Evolutionary conservation across 345 rosid genomes (phyloP).

Genomic region (Dipteronia sinensis): DNA sequence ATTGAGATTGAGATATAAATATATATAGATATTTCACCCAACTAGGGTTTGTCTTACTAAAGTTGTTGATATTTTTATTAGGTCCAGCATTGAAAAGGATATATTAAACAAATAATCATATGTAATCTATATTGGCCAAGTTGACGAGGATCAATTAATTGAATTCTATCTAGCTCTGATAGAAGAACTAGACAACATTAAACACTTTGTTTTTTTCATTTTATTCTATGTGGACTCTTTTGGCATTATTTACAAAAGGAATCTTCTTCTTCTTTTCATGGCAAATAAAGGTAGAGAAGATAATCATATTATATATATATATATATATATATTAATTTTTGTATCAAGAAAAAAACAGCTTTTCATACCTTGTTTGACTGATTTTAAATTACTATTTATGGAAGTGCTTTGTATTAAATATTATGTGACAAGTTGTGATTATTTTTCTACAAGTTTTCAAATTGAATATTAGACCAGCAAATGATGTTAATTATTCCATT

Average conservation of each 20-base stretch:
- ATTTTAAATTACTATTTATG: neutral
- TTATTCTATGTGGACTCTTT: constrained; percentile 14
- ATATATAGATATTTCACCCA: constrained; percentile 5
- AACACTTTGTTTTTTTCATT: neutral
- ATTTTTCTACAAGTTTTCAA: neutral
- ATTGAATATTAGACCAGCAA: neutral
- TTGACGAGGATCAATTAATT: constrained; percentile 20
- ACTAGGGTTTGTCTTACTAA: constrained; percentile 14
- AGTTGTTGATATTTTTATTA: neutral
- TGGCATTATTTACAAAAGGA: constrained; percentile 22
- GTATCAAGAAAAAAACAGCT: neutral
- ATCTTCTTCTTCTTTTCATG: neutral
- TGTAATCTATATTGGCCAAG: constrained; percentile 17
- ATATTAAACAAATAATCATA: constrained; percentile 13
- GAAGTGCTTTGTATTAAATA: neutral
- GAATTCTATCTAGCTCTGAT: neutral
- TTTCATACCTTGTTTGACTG: constrained; percentile 18
- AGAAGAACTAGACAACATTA: neutral
- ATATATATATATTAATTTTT: neutral
- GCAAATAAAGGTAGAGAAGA: neutral
- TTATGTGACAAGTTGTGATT: neutral
- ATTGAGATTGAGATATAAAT: neutral
- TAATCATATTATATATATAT: too few species aligned
- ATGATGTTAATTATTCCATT: neutral
- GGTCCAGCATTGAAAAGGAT: constrained; percentile 1